Conservation (phyloP, 148 eudicot species). For the Spergularia bocconei region DNA sequence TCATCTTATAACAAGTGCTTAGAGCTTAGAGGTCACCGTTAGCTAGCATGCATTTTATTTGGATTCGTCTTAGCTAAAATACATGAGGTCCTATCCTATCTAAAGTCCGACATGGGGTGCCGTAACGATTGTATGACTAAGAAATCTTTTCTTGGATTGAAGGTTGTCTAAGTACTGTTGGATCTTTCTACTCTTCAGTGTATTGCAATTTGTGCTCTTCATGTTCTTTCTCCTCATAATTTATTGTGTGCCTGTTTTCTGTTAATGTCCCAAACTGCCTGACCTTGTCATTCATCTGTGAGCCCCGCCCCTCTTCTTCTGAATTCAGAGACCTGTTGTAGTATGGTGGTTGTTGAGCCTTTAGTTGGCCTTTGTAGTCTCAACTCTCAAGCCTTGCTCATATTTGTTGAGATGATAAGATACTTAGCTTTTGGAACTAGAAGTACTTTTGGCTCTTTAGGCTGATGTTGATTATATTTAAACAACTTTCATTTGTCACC, state of each 20-base stretch:
- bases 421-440: neutral
- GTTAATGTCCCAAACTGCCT: neutral
- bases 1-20: neutral
- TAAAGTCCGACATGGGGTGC: neutral
- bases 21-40: neutral
- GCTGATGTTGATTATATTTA: neutral
- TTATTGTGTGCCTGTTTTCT: neutral
- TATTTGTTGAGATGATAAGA: neutral
- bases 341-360: too few species aligned
- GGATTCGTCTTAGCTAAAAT: neutral
- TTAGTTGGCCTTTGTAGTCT: neutral
- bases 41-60: neutral
- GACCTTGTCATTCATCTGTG: neutral
- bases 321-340: neutral
- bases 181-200: neutral
- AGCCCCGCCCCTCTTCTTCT: neutral
- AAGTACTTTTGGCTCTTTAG: neutral
- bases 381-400: neutral
- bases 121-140: neutral
- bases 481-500: constrained; percentile 12
- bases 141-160: neutral
- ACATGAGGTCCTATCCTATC: neutral
- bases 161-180: neutral
- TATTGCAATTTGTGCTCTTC: neutral
- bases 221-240: neutral